phyloP scores from a whole-genome alignment of 495 filamentous ascomycete species.

The Penicillium verhagenii region DNA sequence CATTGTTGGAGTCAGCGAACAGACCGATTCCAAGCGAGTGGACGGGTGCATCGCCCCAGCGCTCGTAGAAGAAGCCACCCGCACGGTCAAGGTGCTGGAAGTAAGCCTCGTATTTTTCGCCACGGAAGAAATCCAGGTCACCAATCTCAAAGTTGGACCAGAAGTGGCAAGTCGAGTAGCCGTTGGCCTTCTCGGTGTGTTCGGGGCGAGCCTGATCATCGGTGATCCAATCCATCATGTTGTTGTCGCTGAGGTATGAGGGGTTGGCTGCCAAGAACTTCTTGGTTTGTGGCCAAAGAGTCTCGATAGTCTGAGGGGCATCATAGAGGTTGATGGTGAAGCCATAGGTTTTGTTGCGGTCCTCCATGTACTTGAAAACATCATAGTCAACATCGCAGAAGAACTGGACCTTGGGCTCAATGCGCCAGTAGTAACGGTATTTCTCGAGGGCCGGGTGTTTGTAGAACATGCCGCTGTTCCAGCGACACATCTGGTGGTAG shows the following conservation, averaged over 20 bases:
- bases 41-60: constrained; percentile 98
- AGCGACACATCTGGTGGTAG: constrained; percentile 99
- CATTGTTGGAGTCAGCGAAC: constrained; percentile 85
- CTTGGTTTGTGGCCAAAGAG: constrained; percentile 91
- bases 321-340: constrained; percentile 99
- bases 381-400: constrained; percentile 99
- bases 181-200: constrained; percentile 75
- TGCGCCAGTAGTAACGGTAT: constrained; percentile 95
- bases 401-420: constrained; percentile 98
- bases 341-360: constrained; percentile 97
- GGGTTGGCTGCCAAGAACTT: constrained; percentile 86
- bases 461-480: constrained; percentile 98
- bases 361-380: constrained; percentile 96
- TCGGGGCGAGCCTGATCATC: constrained; percentile 75
- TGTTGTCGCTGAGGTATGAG: constrained; percentile 76
- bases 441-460: constrained; percentile 84
- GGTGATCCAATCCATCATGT: constrained; percentile 82
- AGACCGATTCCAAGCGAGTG: constrained; percentile 93
- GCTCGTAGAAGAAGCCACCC: constrained; percentile 97
- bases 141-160: constrained; percentile 99
- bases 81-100: constrained; percentile 94
- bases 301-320: constrained; percentile 76
- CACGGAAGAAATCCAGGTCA: constrained; percentile 92
- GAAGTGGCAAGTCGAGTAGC: constrained; percentile 99
- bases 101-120: constrained; percentile 88